Percentiles rank a stretch among this genome's conserved stretches.
Evolutionary conservation across 2,329 filamentous ascomycete species (phyloP).

Genomic region (Aspergillus fijiensis): DNA sequence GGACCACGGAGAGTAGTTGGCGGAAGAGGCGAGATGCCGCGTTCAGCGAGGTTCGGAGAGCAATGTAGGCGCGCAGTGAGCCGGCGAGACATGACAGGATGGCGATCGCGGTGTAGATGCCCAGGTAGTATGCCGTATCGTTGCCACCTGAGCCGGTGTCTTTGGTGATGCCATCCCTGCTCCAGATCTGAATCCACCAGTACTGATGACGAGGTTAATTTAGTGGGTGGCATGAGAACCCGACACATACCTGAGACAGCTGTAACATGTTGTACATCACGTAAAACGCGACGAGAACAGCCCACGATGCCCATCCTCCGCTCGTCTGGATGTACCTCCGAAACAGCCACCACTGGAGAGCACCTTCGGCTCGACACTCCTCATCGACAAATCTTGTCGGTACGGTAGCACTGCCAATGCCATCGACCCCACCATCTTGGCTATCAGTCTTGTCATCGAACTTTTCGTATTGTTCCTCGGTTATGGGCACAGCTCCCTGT

Average conservation of each 20-base stretch:
- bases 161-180: background rate
- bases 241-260: background rate
- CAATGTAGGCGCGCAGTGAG: slow-evolving; percentile 57
- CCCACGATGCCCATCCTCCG: background rate
- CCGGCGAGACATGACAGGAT: background rate
- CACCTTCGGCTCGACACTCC: background rate
- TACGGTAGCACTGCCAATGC: background rate
- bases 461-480: background rate
- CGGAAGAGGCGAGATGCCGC: slow-evolving; percentile 68
- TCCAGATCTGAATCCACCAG: background rate
- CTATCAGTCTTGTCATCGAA: background rate
- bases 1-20: slow-evolving; percentile 63
- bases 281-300: background rate
- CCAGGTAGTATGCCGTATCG: background rate
- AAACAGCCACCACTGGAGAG: background rate
- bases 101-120: background rate
- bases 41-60: slow-evolving; percentile 65
- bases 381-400: background rate
- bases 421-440: background rate
- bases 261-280: background rate
- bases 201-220: background rate
- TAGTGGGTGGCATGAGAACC: background rate
- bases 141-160: background rate
- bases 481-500: background rate
- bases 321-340: background rate